Base-by-base conservation (phyloP, 2,329 filamentous ascomycete species). In the Epichloe hybrida region DNA sequence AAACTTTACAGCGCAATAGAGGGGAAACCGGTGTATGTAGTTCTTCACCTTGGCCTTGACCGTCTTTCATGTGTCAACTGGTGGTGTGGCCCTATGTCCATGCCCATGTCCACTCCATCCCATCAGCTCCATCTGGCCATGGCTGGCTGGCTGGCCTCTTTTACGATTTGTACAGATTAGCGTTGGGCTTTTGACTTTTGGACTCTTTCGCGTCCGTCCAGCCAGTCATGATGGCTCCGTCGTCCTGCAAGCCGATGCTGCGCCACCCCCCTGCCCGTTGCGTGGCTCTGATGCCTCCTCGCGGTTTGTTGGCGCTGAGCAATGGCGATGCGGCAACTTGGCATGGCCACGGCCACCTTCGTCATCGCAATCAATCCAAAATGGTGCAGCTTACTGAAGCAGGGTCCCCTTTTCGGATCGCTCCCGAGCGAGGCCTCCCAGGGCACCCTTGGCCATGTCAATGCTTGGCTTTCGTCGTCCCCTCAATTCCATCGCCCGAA, bases 351-450 rank as follows among this genome's bases (percentile, higher is more conserved):
- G 31, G 34, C 39, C 39, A 47, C 38, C 7, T 20, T 48, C 49
- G 49, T 51, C 49, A 51, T 51, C 27, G 36, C 23, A 38, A 31
- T 31, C 27, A 31, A 11, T 9, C 50, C 17, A 37, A 37, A 36
- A 38, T 17, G 37, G 38, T 36, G 37, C 46, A 53, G 9, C 37
- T 27, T 15, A 27, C 20, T 34, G n/a, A 48, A 27, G 46, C 46
- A 38, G 36, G 20, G 13, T 36, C 12, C 15, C 21, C 36, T 41
- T 40, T 44, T 51, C 49, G 49, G 52, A 49, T 53, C 49, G 52
- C 40, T 51, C 36, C 52, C 52, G 52, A 52, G 42, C 49, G 46
- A 48, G 52, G 51, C 48, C 47, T 52, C 47, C 51, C 44, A 49
- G 20, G 48, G 39, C 39, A 43, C 36, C 48, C 39, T 44, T 48